phyloP scores from a whole-genome alignment of 1,284 basidiomycete species.

The Ustilago esculenta region DNA sequence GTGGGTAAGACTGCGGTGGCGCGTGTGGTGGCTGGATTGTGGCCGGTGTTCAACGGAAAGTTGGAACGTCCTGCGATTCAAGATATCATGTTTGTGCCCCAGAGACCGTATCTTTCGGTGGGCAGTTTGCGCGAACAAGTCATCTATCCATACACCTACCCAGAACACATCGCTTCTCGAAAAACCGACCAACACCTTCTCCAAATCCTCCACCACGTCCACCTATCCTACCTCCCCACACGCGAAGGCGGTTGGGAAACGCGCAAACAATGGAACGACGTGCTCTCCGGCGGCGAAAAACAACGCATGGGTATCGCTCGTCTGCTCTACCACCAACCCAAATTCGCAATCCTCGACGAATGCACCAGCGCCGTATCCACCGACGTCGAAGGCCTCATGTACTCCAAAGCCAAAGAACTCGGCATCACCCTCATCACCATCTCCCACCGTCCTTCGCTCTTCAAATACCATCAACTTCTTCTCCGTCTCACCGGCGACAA shows the following conservation, averaged over 20 bases:
- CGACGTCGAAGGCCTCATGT: constrained; percentile 95
- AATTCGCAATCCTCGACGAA: constrained; percentile 74
- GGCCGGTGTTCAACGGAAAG: constrained; percentile 73
- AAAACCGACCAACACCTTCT: constrained; percentile 77
- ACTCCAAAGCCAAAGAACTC: constrained; percentile 88
- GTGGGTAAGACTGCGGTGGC: constrained; percentile 95
- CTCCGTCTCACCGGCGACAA: constrained; percentile 77
- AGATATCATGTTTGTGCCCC: constrained; percentile 87
- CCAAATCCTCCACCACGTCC: constrained; percentile 80
- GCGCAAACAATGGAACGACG: constrained; percentile 87
- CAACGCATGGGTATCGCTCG: constrained; percentile 73
- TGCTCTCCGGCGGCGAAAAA: constrained; percentile 87
- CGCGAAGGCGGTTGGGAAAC: constrained; percentile 82
- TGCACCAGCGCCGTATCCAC: constrained; percentile 96
- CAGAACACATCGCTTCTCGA: constrained; percentile 67
- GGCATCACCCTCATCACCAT: constrained; percentile 89
- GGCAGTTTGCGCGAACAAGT: constrained; percentile 87
- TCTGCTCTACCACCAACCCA: constrained; percentile 83
- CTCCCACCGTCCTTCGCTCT: constrained; percentile 73
- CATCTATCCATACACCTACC: constrained; percentile 67
- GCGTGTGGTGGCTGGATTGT: constrained; percentile 86
- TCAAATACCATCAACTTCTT: constrained; percentile 79
- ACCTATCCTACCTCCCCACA: constrained; percentile 83
- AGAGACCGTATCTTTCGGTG: constrained; percentile 87
- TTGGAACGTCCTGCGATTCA: constrained; percentile 57